Conservation (phyloP, 2,329 filamentous ascomycete species). For the Xylariaceae sp. region DNA sequence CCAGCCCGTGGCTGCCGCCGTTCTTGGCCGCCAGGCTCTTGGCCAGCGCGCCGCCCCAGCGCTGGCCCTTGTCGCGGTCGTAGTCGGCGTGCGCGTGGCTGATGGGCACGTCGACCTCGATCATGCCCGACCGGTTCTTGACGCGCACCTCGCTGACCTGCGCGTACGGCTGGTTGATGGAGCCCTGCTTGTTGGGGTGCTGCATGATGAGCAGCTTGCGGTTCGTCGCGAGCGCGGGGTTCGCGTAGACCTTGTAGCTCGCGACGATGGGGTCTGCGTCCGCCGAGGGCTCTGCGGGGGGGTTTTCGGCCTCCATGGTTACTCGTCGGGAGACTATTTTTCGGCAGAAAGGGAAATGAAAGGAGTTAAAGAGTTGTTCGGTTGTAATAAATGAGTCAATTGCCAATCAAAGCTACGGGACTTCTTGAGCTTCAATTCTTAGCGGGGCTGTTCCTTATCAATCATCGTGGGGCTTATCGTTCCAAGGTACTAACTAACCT, state of each 20-base stretch:
- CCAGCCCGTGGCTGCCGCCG: slow-evolving; percentile 71
- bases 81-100: slow-evolving; percentile 72
- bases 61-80: slow-evolving; percentile 80
- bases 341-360: not conserved
- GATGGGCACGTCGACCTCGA: slow-evolving; percentile 91
- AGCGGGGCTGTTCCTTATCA: slow-evolving; percentile 19
- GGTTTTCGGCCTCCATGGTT: slow-evolving; percentile 27
- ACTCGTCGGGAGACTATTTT: not conserved
- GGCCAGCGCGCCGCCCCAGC: slow-evolving; percentile 80
- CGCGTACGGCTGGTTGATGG: slow-evolving; percentile 59
- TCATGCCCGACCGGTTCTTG: slow-evolving; percentile 80
- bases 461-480: slow-evolving; percentile 19
- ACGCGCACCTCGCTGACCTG: slow-evolving; percentile 77
- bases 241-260: slow-evolving; percentile 86
- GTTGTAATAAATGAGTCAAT: slow-evolving; percentile 9
- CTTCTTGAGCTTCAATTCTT: slow-evolving; percentile 16
- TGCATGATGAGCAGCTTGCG: slow-evolving; percentile 82
- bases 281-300: slow-evolving; percentile 12
- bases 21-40: slow-evolving; percentile 63
- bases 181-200: slow-evolving; percentile 77
- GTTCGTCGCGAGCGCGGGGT: slow-evolving; percentile 67
- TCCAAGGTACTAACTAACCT: not conserved
- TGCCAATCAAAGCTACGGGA: slow-evolving; percentile 4
- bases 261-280: slow-evolving; percentile 73
- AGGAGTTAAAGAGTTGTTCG: not conserved